Evolutionary conservation across 164 flowering plant genomes (phyloP).

Genomic region (Nymphaea thermarum): DNA sequence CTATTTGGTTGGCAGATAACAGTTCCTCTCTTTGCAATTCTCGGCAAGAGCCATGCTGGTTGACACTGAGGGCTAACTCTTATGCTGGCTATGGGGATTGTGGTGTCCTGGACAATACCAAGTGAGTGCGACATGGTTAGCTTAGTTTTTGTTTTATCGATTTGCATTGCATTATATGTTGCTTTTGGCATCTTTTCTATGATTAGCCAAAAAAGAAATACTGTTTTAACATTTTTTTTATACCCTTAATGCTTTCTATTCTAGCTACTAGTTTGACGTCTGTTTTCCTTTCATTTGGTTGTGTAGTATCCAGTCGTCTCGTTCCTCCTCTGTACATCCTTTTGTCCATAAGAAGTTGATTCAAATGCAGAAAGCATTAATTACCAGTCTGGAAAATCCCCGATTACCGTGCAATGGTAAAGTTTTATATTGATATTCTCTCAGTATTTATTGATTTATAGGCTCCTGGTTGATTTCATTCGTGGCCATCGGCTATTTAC

Average conservation of each 20-base stretch:
- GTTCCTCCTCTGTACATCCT: slow-evolving; percentile 33
- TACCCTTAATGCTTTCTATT: background rate
- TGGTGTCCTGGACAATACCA: background rate
- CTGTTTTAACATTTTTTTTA: background rate
- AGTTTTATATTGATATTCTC: background rate
- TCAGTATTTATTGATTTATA: background rate
- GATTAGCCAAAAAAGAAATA: background rate
- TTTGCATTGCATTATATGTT: no score
- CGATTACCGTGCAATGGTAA: slow-evolving; percentile 22
- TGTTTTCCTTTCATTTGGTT: background rate
- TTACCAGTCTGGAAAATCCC: slow-evolving; percentile 9
- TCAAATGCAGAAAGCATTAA: slow-evolving; percentile 18
- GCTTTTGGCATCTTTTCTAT: background rate
- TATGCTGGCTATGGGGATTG: background rate
- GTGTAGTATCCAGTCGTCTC: background rate
- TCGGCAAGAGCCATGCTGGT: background rate
- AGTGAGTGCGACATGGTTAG: background rate
- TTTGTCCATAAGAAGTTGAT: slow-evolving; percentile 30
- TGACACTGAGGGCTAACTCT: background rate
- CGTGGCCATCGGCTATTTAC: background rate
- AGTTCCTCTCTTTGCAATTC: background rate
- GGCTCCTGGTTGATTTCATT: background rate
- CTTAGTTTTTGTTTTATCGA: background rate
- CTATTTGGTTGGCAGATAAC: background rate
- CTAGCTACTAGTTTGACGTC: background rate